These are phyloP conservation scores for Malus asiatica DNA, from an alignment of 306 rosid genomes.

Conservation along the genomic window DNA sequence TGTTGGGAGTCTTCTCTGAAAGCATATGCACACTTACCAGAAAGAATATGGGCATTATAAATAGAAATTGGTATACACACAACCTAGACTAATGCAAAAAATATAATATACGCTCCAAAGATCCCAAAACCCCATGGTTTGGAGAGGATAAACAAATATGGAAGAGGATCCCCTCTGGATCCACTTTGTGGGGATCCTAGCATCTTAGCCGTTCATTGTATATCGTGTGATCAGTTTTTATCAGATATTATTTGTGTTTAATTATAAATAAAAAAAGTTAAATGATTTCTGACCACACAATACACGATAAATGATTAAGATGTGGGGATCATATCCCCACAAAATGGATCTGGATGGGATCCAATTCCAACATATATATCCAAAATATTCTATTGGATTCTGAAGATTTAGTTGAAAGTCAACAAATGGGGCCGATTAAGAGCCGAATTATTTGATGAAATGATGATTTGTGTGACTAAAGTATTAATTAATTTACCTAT, in stretches of 20 bases:
- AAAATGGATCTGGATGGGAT: too few species aligned
- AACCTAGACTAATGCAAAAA: slow-evolving; percentile 1
- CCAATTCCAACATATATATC: slow-evolving; percentile 7
- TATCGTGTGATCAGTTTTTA: too few species aligned
- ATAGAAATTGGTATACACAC: not conserved
- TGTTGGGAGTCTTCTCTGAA: too few species aligned
- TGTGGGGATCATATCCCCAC: too few species aligned
- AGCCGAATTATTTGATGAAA: slow-evolving; percentile 16
- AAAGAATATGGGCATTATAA: slow-evolving; percentile 26
- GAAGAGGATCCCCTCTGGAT: too few species aligned
- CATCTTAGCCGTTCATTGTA: too few species aligned
- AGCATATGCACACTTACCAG: slow-evolving; percentile 31
- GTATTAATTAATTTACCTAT: slow-evolving; percentile 6
- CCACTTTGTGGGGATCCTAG: too few species aligned
- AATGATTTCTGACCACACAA: too few species aligned
- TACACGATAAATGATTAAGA: too few species aligned
- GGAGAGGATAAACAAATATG: slow-evolving; percentile 14
- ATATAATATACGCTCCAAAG: slow-evolving; percentile 14
- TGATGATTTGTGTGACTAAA: slow-evolving; percentile 13
- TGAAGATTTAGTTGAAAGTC: slow-evolving; percentile 5
- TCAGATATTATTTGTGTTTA: too few species aligned
- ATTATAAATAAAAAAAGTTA: too few species aligned
- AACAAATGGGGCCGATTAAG: slow-evolving; percentile 7
- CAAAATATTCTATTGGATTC: slow-evolving; percentile 26
- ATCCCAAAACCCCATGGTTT: slow-evolving; percentile 19